Conservation (phyloP, 306 rosid species). For the Erythrophleum fordii region DNA sequence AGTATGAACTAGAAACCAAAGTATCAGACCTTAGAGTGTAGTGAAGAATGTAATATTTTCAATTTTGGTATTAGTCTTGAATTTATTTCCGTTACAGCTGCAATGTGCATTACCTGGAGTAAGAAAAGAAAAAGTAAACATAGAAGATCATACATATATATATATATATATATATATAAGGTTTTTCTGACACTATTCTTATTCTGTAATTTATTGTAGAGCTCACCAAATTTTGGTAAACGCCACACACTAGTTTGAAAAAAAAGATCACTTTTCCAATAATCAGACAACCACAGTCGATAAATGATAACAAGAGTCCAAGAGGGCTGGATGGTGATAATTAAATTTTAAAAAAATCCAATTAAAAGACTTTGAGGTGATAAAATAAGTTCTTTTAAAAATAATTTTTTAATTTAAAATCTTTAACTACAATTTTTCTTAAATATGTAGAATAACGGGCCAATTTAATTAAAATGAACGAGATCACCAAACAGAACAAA, state of each 20-base stretch:
- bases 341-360: too few relatives aligned
- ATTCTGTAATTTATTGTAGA: too few relatives aligned
- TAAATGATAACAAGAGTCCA: constrained; percentile 9
- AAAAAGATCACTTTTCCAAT: too few relatives aligned
- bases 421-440: too few relatives aligned
- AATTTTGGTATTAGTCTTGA: constrained; percentile 82
- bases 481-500: constrained; percentile 20
- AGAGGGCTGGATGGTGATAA: background rate
- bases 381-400: too few relatives aligned
- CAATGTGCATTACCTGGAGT: constrained; percentile 97
- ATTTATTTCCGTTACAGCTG: constrained; percentile 83
- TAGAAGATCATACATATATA: too few relatives aligned
- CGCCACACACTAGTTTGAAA: too few relatives aligned
- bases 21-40: constrained; percentile 75
- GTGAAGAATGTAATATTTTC: constrained; percentile 71
- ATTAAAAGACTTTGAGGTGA: too few relatives aligned
- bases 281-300: background rate
- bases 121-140: constrained; percentile 16
- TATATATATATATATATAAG: too few relatives aligned
- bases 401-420: too few relatives aligned
- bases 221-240: too few relatives aligned
- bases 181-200: too few relatives aligned
- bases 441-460: background rate
- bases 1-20: constrained; percentile 19
- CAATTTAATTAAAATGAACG: background rate